Conservation (phyloP, 768 basidiomycete species). For the Mycena chlorophos region DNA sequence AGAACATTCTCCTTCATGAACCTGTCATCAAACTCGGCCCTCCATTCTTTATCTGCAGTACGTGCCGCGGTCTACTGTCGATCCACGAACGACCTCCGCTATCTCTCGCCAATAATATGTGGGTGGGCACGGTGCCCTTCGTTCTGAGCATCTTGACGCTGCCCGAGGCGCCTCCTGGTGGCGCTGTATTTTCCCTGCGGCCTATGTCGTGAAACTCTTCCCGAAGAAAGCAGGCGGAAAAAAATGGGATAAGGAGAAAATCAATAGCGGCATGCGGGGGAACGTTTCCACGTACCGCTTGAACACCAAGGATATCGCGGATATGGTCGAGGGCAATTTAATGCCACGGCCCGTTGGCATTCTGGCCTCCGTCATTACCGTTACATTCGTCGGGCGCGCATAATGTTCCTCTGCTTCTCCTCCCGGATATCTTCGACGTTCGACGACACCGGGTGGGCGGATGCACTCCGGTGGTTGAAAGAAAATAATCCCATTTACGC, state of each 20-base stretch:
- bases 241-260: constrained; percentile 10
- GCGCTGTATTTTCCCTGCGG: constrained; percentile 30
- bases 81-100: constrained; percentile 18
- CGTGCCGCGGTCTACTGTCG: constrained; percentile 9
- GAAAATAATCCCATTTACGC: constrained; percentile 32
- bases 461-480: constrained; percentile 39
- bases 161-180: constrained; percentile 38
- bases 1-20: neutral
- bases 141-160: constrained; percentile 31
- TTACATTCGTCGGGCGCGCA: constrained; percentile 32
- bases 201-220: constrained; percentile 39
- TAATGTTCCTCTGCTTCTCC: constrained; percentile 19
- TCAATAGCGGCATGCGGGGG: constrained; percentile 30
- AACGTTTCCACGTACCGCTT: constrained; percentile 36
- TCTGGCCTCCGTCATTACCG: constrained; percentile 29
- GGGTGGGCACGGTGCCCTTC: constrained; percentile 36
- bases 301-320: constrained; percentile 19
- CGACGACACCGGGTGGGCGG: constrained; percentile 23
- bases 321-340: constrained; percentile 26
- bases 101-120: constrained; percentile 39
- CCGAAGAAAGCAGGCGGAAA: constrained; percentile 29
- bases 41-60: constrained; percentile 7
- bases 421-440: constrained; percentile 29
- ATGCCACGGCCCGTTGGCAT: constrained; percentile 27
- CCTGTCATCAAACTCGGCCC: neutral